Conservation (phyloP, 768 basidiomycete genomes). For the Kwoniella newhampshirensis region DNA sequence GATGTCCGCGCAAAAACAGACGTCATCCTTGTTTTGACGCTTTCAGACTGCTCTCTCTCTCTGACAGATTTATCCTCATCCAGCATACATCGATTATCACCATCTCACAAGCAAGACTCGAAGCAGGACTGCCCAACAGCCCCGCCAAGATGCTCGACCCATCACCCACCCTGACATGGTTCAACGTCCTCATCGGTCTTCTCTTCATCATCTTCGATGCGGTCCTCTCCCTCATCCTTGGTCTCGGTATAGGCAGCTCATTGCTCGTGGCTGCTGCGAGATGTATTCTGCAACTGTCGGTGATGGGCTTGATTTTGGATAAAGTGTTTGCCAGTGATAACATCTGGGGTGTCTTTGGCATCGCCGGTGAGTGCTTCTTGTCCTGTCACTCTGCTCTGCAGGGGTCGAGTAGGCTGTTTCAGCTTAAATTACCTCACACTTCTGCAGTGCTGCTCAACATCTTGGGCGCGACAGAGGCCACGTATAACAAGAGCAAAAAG, state of each 20-base stretch:
- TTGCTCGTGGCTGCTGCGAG: conserved; percentile 69
- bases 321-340: conserved; percentile 73
- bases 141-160: conserved; percentile 1
- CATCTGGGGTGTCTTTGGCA: conserved; percentile 70
- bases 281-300: conserved; percentile 73
- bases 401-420: not conserved
- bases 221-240: conserved; percentile 63
- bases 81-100: no score
- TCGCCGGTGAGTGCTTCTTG: conserved; percentile 62
- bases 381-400: no score
- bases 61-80: no score
- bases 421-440: not conserved
- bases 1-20: no score
- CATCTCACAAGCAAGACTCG: no score
- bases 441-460: conserved; percentile 66
- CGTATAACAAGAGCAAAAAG: conserved; percentile 74
- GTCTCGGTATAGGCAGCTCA: conserved; percentile 68
- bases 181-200: conserved; percentile 73
- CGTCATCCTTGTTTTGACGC: no score
- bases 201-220: conserved; percentile 74
- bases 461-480: conserved; percentile 74
- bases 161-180: conserved; percentile 59
- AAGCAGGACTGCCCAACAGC: no score
- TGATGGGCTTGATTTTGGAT: conserved; percentile 70
- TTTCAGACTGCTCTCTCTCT: no score